Base-by-base conservation (phyloP, 2,329 filamentous ascomycete genomes). In the Fusarium napiforme region DNA sequence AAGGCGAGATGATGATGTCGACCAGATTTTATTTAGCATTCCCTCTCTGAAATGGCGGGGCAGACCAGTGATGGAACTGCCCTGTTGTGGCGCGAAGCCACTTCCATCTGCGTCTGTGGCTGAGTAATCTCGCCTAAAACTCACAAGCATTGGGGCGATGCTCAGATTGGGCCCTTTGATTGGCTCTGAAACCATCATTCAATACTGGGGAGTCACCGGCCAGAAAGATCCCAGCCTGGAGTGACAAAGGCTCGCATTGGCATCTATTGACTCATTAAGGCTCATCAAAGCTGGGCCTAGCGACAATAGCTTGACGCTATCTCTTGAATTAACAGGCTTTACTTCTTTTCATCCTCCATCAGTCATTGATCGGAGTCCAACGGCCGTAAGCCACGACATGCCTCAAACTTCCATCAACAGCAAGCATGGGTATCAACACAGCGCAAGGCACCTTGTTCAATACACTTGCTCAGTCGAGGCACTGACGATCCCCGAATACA, bases 1-100 rank as follows among this genome's bases (percentile, higher is more conserved):
- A 37, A 45, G 63, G 36, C 46, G 67, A 64, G 74, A 28, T 37
- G 67, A 73, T 64, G 69, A 78, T 74, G 68, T 75, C 66, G 67
- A 63, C 73, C 62, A 78, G 75, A 75, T 77, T 78, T 77, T 78
- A 78, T 75, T 73, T 57, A 43, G 60, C 58, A 32, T 43, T 60
- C 46, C 47, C 32, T 36, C 12, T 52, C 53, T 62, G 49, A 62
- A 53, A 75, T 77, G 76, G 76, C 75, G 76, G 76, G 76, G 76
- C 76, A 77, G 42, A 55, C 34, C 36, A 70, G 37, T 58, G 45
- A 52, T 40, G 64, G 67, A 56, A 49, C 53, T 74, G 70, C 62
- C 61, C 49, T 74, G 64, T 23, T 63, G 46, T 50, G 59, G 64
- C 45, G 40, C 42, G 32, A 55, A 53, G 64, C 64, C 57, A 65